phyloP scores from a whole-genome alignment of 306 rosid genomes.

The Parietaria judaica region DNA sequence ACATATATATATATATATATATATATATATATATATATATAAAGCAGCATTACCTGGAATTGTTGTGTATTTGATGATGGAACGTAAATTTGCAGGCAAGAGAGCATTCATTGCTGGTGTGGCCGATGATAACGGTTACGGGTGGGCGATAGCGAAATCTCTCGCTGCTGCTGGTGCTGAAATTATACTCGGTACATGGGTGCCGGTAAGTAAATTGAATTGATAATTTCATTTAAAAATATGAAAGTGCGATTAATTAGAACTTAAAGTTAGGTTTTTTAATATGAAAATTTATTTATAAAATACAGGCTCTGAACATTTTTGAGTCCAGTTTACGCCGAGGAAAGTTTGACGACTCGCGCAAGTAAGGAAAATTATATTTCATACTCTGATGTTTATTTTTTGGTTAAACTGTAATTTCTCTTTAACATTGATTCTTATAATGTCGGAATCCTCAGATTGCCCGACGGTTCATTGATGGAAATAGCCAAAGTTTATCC shows the following conservation, averaged over 20 bases:
- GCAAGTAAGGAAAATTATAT: conserved; percentile 34
- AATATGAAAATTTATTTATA: background rate
- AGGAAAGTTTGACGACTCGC: conserved; percentile 85
- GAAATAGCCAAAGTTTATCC: conserved; percentile 88
- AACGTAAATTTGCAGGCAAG: conserved; percentile 48
- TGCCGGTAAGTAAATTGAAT: conserved; percentile 60
- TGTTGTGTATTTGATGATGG: conserved; percentile 2
- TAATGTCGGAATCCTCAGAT: conserved; percentile 36
- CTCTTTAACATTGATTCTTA: background rate
- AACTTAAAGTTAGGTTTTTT: background rate
- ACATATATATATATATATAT: too few relatives aligned
- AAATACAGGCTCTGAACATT: conserved; percentile 72
- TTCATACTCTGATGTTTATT: background rate
- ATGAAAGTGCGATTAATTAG: background rate
- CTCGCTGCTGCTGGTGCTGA: conserved; percentile 97
- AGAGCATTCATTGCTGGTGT: conserved; percentile 97
- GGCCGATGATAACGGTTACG: conserved; percentile 98
- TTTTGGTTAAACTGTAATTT: background rate
- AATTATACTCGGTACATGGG: conserved; percentile 97
- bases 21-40: too few relatives aligned
- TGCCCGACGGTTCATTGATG: conserved; percentile 84
- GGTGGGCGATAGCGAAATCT: conserved; percentile 97
- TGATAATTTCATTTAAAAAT: too few relatives aligned
- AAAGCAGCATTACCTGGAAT: too few relatives aligned
- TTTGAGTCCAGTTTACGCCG: conserved; percentile 90